phyloP scores from a whole-genome alignment of 139 green algal genomes.

The Micromonas commoda region DNA sequence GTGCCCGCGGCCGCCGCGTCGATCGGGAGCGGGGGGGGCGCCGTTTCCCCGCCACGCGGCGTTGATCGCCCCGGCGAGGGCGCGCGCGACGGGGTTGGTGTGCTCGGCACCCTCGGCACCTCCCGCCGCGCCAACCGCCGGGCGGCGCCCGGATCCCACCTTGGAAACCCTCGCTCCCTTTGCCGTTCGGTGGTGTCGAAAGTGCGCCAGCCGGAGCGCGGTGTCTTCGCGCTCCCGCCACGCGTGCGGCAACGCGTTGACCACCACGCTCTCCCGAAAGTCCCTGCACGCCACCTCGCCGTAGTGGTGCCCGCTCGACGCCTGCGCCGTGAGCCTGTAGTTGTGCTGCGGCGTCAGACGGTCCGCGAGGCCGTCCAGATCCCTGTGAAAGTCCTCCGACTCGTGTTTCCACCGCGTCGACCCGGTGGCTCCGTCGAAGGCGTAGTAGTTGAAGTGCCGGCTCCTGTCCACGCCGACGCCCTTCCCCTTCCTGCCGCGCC shows the following conservation, averaged over 20 bases:
- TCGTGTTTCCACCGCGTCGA: conserved; percentile 61
- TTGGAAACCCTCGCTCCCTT: not conserved
- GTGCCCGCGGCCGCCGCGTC: not conserved
- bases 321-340: conserved; percentile 64
- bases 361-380: conserved; percentile 53
- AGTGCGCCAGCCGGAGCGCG: conserved; percentile 65
- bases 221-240: conserved; percentile 67
- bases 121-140: too few species aligned
- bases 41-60: too few species aligned
- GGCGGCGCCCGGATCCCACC: too few species aligned
- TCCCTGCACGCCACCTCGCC: conserved; percentile 9
- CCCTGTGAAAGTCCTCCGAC: conserved; percentile 38
- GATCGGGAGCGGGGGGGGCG: not conserved
- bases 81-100: too few species aligned
- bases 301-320: not conserved
- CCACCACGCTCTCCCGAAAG: conserved; percentile 22
- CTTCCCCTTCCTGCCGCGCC: not conserved
- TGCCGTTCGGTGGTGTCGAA: conserved; percentile 53
- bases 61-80: too few species aligned
- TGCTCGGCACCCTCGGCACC: too few species aligned
- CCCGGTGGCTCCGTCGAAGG: conserved; percentile 69
- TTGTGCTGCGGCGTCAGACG: conserved; percentile 72
- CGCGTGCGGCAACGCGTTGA: conserved; percentile 73
- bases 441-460: conserved; percentile 85
- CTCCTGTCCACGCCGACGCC: not conserved